Evolutionary conservation across 768 basidiomycete species (phyloP).

Genomic region (Tremella yokohamensis): DNA sequence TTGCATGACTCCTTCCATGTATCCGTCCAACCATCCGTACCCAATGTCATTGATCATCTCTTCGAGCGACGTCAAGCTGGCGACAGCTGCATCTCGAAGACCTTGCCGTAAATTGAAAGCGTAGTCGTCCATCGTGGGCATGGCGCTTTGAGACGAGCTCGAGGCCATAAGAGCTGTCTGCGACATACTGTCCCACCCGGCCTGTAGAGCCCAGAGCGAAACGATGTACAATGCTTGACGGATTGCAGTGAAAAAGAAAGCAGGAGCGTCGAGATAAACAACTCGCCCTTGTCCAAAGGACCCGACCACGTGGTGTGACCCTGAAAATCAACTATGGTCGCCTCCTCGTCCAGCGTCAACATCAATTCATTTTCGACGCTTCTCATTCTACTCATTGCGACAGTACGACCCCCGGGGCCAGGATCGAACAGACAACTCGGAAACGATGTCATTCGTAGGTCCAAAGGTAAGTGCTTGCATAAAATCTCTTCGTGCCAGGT

Average conservation of each 20-base stretch:
- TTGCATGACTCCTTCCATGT: slow-evolving; percentile 40
- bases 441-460: slow-evolving; percentile 29
- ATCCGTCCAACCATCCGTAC: slow-evolving; percentile 48
- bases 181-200: not conserved
- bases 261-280: slow-evolving; percentile 15
- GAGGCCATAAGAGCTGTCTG: too few species aligned
- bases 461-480: slow-evolving; percentile 21
- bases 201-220: too few species aligned
- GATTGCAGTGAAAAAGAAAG: not conserved
- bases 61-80: slow-evolving; percentile 31
- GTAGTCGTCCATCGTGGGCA: slow-evolving; percentile 30
- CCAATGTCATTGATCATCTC: slow-evolving; percentile 40
- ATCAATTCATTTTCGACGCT: slow-evolving; percentile 7
- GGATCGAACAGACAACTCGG: not conserved
- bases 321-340: slow-evolving; percentile 6
- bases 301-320: too few species aligned
- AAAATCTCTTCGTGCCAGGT: not conserved
- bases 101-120: slow-evolving; percentile 34
- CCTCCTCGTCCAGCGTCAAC: slow-evolving; percentile 5
- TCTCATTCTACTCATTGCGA: not conserved
- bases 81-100: slow-evolving; percentile 27
- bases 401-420: not conserved
- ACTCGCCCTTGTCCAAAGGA: not conserved
- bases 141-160: not conserved
- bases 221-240: too few species aligned